Base-by-base conservation (phyloP, 306 rosid species). In the Calophaca sinica region DNA sequence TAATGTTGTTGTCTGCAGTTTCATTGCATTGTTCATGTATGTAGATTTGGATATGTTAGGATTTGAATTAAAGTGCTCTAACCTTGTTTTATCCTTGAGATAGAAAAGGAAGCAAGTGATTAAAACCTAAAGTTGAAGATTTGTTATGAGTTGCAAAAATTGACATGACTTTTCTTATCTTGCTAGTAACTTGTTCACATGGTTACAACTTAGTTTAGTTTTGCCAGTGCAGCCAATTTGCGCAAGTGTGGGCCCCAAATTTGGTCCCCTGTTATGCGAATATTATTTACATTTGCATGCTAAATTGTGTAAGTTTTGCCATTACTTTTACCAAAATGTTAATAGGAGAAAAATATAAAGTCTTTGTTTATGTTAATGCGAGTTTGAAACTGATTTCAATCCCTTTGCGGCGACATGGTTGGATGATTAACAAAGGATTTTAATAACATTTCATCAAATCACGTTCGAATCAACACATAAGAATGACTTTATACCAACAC, bases 41-140 rank as follows among this genome's bases (percentile, higher is more conserved):
- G 82, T 85, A 80, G 74, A 75, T 82, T 73, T 53, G 46, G 44
- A 75, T 41, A 28, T 76, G 59, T 63, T 81, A 75, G 81, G 76
- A 36, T 62, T 46, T 15, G 59, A 65, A 55, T 82, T 82, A 11
- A 74, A 77, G 83, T 69, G 65, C 84, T 75, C 84, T 83, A 67
- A 83, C 89, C 82, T 80, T 83, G 59, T 75, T 75, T 67, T 73
- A 55, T 55, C 63, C 42, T 45, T 74, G 14, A 48, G 81, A 79
- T 67, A 77, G 81, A 72, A 77, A 68, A 44, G 76, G 83, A 76
- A 80, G 63, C 75, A 53, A 70, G 8, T 71, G 64, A 74, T 50
- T 85, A 72, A 42, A 57, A 15, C 67, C 15, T 76, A 20, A 49
- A 35, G 41, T 10, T 68, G 44, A 9, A 4, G 45, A 45, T 77